phyloP scores from a whole-genome alignment of 192 early-diverging fungal species.

The Glomus cerebriforme region DNA sequence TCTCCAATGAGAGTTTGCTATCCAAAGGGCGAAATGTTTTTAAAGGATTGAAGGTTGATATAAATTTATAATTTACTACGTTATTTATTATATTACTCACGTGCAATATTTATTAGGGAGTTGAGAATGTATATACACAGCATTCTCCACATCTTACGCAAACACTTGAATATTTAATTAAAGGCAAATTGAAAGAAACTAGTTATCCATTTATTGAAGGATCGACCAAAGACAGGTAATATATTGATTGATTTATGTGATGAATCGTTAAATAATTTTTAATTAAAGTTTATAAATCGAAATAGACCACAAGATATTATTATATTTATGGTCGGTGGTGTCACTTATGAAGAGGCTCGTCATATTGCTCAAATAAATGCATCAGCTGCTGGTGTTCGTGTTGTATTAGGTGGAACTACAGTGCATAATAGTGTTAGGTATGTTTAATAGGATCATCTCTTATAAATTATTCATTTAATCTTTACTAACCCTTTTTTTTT shows the following conservation, averaged over 20 bases:
- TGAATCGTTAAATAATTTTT: no score
- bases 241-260: neutral
- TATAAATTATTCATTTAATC: neutral
- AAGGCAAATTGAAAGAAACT: constrained; percentile 77
- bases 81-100: neutral
- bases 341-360: constrained; percentile 89
- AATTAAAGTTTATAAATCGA: no score
- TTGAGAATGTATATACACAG: constrained; percentile 99
- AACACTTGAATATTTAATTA: constrained; percentile 75
- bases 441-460: neutral
- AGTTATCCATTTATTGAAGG: constrained; percentile 81
- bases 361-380: constrained; percentile 87
- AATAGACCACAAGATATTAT: constrained; percentile 90
- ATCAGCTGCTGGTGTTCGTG: constrained; percentile 68
- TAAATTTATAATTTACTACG: neutral
- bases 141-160: constrained; percentile 85
- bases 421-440: constrained; percentile 82
- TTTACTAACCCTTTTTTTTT: neutral
- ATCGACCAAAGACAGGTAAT: constrained; percentile 54
- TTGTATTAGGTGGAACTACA: constrained; percentile 91
- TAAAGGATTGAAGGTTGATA: constrained; percentile 83
- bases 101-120: constrained; percentile 58
- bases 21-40: constrained; percentile 85
- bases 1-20: constrained; percentile 86
- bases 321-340: constrained; percentile 95